Evolutionary conservation across 2,329 filamentous ascomycete species (phyloP), one percentile per base, ranked within the genome.

Genomic region (Leptographium procerum): DNA sequence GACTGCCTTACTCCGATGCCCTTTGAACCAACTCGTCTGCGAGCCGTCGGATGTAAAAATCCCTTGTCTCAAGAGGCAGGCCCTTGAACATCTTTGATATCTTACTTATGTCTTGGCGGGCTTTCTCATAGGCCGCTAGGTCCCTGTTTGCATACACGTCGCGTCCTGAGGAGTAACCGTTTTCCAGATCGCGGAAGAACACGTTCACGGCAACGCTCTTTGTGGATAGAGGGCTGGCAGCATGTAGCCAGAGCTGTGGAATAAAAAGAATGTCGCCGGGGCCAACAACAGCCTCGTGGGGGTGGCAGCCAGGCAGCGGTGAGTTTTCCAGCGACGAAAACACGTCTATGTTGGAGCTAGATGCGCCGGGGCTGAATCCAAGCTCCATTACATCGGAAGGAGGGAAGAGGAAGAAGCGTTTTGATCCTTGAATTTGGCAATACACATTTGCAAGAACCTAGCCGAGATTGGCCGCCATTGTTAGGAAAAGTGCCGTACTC

Each of bases 71-170:
- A 29, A 70, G 69, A 3, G 89, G 87, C 31, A 92, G 63, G 11
- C 76, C 80, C 45, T 80, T 77, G 66, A 92, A 90, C 2, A 76
- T 76, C 61, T 77, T 82, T 0, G 74, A 71, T 29, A 95, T 85
- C 64, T 82, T 85, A 51, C 81, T 77, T 7, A 95, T 71, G 65
- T 92, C 88, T 62, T 81, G 78, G 56, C 91, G 78, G 0, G 87
- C 88, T 65, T 88, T 90, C 68, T 95, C 89, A 68, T 95, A 95
- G 1, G 86, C 87, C 45, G 87, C 86, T 55, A 96, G 70, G 70
- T 96, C 91, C 45, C 89, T 79, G 67, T 95, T 96, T 1, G 89
- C 91, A 67, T 96, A 96, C 0, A 95, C 86, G 68, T 96, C 91
- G 63, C 85, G 81, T 1, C 91, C 90, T 1, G 79, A 70, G 1